Percentiles rank a stretch among this genome's conserved stretches.
These are phyloP conservation scores for Pyricularia pennisetigena DNA, from an alignment of 2,329 filamentous ascomycete genomes.

Conservation along the genomic window DNA sequence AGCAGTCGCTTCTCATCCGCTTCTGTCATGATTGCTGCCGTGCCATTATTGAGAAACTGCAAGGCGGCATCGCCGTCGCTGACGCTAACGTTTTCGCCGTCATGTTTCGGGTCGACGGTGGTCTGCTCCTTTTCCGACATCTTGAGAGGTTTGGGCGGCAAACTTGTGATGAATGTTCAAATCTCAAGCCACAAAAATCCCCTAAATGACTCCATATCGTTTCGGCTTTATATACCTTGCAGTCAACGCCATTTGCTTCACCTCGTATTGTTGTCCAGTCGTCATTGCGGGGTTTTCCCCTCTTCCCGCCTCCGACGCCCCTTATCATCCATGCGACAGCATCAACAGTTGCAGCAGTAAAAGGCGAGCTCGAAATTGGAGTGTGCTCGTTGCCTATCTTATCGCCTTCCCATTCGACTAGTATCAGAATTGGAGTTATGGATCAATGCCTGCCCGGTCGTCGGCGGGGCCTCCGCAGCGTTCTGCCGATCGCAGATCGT, in stretches of 20 bases:
- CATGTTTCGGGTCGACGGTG: neutral
- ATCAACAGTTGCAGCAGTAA: neutral
- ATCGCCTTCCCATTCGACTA: neutral
- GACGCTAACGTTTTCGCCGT: neutral
- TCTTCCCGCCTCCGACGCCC: neutral
- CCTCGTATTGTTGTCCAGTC: neutral
- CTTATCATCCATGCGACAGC: neutral
- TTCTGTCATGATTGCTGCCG: neutral
- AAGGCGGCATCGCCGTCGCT: neutral
- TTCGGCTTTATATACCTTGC: neutral
- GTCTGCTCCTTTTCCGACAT: neutral
- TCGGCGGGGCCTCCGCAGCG: neutral
- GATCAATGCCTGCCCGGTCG: neutral
- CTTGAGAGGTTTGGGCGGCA: neutral
- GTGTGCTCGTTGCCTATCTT: neutral
- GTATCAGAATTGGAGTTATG: neutral
- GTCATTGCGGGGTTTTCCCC: neutral
- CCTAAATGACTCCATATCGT: neutral
- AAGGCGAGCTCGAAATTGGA: neutral
- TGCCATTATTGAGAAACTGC: neutral
- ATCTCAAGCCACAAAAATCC: neutral
- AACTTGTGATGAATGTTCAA: neutral
- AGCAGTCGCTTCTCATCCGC: conserved; percentile 8
- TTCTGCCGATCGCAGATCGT: neutral
- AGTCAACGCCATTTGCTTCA: neutral